phyloP scores from a whole-genome alignment of 2,329 filamentous ascomycete species.

The Phaeophleospora eucalypticola region DNA sequence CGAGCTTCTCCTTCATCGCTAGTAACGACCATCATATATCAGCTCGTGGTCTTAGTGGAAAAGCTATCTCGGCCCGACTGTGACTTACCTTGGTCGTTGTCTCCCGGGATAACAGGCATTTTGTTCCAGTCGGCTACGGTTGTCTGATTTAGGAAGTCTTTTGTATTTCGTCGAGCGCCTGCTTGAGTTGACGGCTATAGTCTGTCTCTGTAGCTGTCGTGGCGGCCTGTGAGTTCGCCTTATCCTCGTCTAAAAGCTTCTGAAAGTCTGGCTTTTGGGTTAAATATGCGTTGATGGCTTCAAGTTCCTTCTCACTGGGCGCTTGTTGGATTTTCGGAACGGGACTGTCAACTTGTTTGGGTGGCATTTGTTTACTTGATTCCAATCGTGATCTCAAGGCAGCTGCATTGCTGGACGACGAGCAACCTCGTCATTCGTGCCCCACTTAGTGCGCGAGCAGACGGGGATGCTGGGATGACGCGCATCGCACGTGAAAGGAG shows the following conservation, averaged over 20 bases:
- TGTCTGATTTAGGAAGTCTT: background rate
- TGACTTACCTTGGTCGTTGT: slow-evolving; percentile 18
- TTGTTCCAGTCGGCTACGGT: background rate
- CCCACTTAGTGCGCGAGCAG: background rate
- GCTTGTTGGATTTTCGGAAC: background rate
- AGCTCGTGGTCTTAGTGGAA: background rate
- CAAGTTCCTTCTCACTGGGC: slow-evolving; percentile 5
- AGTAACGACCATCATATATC: background rate
- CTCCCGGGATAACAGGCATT: slow-evolving; percentile 23
- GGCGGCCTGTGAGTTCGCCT: background rate
- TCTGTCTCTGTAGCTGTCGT: background rate
- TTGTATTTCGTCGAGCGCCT: too few relatives aligned
- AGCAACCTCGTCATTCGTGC: background rate
- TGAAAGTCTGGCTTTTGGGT: slow-evolving; percentile 8
- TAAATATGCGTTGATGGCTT: slow-evolving; percentile 10
- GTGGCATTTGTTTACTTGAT: slow-evolving; percentile 5
- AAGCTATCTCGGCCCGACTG: background rate
- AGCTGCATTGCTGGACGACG: background rate
- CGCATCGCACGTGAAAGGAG: slow-evolving; percentile 1
- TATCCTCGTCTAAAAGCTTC: slow-evolving; percentile 1
- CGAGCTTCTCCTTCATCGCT: slow-evolving; percentile 21
- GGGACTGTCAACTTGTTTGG: background rate
- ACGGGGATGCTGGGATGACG: background rate
- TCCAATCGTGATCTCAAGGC: background rate
- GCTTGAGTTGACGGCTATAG: slow-evolving; percentile 1